Conservation (phyloP, 441 rosid genomes). For the Pelargonium myrrhifolium region DNA sequence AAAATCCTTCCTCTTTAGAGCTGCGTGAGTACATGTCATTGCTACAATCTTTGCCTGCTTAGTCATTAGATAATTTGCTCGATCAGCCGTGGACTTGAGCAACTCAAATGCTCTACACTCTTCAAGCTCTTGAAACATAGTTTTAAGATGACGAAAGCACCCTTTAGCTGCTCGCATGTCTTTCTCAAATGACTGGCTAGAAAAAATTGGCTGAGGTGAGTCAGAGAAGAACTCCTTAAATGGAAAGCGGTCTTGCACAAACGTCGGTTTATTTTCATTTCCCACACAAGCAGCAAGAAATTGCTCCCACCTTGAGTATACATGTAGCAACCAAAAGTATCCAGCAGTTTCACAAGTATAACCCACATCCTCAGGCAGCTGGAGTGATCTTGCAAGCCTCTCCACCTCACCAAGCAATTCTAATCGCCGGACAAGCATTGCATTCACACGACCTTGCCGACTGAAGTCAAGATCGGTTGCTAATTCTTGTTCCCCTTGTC, state of each 20-base stretch:
- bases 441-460: conserved; percentile 97
- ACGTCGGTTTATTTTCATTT: conserved; percentile 65
- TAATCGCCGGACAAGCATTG: conserved; percentile 94
- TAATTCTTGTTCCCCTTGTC: conserved; percentile 99
- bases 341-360: conserved; percentile 99
- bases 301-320: conserved; percentile 94
- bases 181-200: conserved; percentile 77
- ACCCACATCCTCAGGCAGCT: conserved; percentile 96
- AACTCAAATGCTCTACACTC: conserved; percentile 99
- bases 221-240: conserved; percentile 84
- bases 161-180: conserved; percentile 97
- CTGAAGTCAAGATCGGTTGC: conserved; percentile 99
- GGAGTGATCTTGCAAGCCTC: conserved; percentile 93
- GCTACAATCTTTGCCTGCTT: conserved; percentile 99
- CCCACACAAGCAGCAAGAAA: conserved; percentile 83
- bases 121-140: conserved; percentile 95
- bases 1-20: conserved; percentile 93
- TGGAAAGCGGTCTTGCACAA: conserved; percentile 81
- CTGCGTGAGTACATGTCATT: conserved; percentile 99
- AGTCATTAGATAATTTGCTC: conserved; percentile 97
- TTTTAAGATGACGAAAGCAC: conserved; percentile 86
- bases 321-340: conserved; percentile 97
- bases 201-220: conserved; percentile 72
- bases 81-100: conserved; percentile 97
- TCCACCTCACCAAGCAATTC: conserved; percentile 91